Conservation (phyloP, 2,329 filamentous ascomycete genomes). For the Botryotinia convoluta region DNA sequence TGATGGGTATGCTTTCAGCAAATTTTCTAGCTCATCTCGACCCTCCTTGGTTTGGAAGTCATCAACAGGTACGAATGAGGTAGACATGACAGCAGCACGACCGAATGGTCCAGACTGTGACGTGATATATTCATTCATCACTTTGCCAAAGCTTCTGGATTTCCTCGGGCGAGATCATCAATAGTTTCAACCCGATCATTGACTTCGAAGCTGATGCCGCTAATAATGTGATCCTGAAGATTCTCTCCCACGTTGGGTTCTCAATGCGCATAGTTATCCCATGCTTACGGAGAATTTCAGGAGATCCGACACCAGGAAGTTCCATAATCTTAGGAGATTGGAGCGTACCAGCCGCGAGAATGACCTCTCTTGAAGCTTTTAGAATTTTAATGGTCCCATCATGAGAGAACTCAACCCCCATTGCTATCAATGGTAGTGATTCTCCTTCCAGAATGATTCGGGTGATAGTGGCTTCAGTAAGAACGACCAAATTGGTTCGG, state of each 20-base stretch:
- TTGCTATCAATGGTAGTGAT: not conserved
- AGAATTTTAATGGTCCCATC: constrained; percentile 27
- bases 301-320: constrained; percentile 37
- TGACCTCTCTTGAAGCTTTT: constrained; percentile 37
- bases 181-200: not conserved
- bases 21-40: not conserved
- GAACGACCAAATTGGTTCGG: not conserved
- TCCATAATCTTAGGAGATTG: constrained; percentile 38
- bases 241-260: constrained; percentile 22
- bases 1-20: no score
- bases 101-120: not conserved
- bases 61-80: not conserved
- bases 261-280: constrained; percentile 26
- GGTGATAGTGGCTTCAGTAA: not conserved
- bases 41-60: not conserved
- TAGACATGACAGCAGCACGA: not conserved
- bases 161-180: not conserved
- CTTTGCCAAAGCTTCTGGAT: not conserved
- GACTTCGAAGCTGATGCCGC: not conserved
- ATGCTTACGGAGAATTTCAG: constrained; percentile 23
- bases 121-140: not conserved
- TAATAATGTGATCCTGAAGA: constrained; percentile 15
- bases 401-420: constrained; percentile 25
- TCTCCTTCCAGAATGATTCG: not conserved
- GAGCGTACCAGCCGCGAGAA: constrained; percentile 36